Conservation (phyloP, 2,329 filamentous ascomycete species). For the Anisogramma anomala region DNA sequence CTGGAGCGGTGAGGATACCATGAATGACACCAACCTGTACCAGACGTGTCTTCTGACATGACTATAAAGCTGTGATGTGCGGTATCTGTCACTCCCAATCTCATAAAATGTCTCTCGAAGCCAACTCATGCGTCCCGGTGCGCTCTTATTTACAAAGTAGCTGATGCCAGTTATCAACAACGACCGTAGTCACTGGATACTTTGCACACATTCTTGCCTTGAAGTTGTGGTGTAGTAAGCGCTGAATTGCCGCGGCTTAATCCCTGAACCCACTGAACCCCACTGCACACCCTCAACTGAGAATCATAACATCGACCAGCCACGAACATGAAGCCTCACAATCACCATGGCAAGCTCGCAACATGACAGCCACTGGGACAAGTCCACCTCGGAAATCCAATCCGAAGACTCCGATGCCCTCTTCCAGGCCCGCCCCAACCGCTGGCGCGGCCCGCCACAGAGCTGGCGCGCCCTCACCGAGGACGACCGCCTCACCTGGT, state of each 20-base stretch:
- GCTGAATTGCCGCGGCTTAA: too few species aligned
- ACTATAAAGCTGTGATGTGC: too few species aligned
- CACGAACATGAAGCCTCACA: conserved; percentile 1
- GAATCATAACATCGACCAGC: background rate
- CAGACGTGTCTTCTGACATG: background rate
- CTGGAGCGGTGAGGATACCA: conserved; percentile 13
- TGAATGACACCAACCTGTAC: conserved; percentile 8
- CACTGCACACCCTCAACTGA: background rate
- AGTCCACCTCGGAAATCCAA: conserved; percentile 35
- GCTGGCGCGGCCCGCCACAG: conserved; percentile 53
- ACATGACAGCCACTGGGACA: conserved; percentile 27
- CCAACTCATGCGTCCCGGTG: too few species aligned
- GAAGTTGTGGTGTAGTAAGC: too few species aligned
- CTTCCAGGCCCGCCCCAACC: conserved; percentile 49
- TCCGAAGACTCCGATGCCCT: conserved; percentile 37
- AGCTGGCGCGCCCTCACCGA: conserved; percentile 56
- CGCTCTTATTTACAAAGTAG: too few species aligned
- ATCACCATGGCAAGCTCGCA: conserved; percentile 10
- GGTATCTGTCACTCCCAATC: too few species aligned
- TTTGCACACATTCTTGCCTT: too few species aligned
- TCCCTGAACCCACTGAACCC: background rate
- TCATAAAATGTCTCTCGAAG: too few species aligned
- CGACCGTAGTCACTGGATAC: too few species aligned
- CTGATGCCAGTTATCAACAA: too few species aligned
- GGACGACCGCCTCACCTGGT: conserved; percentile 50